Conservation (phyloP, 1,284 basidiomycete species). For the Fomitopsis schrenkii region DNA sequence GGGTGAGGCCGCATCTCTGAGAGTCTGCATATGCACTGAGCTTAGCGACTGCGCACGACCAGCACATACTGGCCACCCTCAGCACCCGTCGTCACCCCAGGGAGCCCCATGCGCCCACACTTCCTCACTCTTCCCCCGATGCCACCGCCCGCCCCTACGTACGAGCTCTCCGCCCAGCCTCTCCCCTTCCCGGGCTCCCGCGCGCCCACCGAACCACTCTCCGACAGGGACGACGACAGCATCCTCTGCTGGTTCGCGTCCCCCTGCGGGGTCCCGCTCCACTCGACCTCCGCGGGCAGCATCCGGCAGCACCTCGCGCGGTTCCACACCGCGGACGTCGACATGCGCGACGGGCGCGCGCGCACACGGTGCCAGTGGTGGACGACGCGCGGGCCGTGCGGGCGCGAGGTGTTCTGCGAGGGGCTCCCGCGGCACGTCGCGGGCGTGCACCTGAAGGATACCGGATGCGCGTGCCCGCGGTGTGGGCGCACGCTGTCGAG, state of each 20-base stretch:
- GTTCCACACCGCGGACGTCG: neutral
- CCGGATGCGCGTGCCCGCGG: neutral
- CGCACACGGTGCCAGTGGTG: neutral
- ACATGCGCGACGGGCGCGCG: neutral
- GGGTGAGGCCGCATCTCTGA: too few relatives aligned
- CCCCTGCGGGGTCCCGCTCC: neutral
- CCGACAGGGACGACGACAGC: neutral
- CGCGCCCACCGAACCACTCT: neutral
- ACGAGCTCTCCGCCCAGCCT: neutral
- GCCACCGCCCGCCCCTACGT: neutral
- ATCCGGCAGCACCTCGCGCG: neutral
- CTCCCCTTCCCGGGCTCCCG: neutral
- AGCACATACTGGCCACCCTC: too few relatives aligned
- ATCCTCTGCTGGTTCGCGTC: neutral
- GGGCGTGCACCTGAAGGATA: neutral
- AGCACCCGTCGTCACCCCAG: too few relatives aligned
- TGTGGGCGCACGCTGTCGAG: neutral
- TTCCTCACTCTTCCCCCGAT: neutral
- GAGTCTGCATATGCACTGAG: too few relatives aligned
- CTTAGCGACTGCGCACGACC: too few relatives aligned
- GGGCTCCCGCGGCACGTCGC: neutral
- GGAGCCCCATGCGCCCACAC: too few relatives aligned
- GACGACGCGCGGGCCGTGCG: neutral
- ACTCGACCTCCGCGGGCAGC: neutral
- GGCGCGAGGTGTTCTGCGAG: neutral